phyloP scores from a whole-genome alignment of 306 rosid genomes.

The Dryas alaskensis region DNA sequence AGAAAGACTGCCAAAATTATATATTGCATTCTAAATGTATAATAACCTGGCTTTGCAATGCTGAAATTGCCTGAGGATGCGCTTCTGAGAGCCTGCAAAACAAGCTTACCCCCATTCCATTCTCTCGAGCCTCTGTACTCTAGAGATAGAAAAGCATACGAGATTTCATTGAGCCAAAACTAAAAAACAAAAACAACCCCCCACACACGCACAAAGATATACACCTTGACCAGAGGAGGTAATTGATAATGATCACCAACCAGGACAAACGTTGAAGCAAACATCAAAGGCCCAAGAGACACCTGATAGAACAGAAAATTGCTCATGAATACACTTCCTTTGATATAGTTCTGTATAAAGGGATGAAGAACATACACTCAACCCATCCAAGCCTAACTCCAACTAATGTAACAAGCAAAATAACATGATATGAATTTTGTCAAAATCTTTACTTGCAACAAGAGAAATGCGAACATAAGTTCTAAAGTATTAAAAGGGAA shows the following conservation, averaged over 20 bases:
- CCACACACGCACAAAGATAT: constrained; percentile 4
- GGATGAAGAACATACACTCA: background rate
- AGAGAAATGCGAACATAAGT: background rate
- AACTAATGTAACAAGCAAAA: constrained; percentile 9
- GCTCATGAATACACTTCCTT: background rate
- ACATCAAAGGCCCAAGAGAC: constrained; percentile 83
- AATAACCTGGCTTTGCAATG: constrained; percentile 81
- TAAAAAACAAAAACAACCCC: constrained; percentile 9
- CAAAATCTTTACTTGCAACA: background rate
- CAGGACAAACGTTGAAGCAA: constrained; percentile 84
- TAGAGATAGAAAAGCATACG: constrained; percentile 29
- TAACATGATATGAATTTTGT: background rate
- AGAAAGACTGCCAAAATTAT: background rate
- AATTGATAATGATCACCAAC: constrained; percentile 98
- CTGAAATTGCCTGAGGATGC: constrained; percentile 87
- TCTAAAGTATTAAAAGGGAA: background rate
- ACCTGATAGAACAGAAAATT: constrained; percentile 52
- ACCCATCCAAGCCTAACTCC: background rate
- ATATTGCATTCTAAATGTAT: background rate
- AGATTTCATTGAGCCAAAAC: constrained; percentile 2
- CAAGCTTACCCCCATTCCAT: constrained; percentile 88
- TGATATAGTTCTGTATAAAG: background rate
- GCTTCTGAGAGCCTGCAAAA: constrained; percentile 95
- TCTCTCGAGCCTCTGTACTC: constrained; percentile 92
- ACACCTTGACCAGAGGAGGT: constrained; percentile 89